Conservation (phyloP, 345 rosid genomes). For the Schrenkiella parvula region DNA sequence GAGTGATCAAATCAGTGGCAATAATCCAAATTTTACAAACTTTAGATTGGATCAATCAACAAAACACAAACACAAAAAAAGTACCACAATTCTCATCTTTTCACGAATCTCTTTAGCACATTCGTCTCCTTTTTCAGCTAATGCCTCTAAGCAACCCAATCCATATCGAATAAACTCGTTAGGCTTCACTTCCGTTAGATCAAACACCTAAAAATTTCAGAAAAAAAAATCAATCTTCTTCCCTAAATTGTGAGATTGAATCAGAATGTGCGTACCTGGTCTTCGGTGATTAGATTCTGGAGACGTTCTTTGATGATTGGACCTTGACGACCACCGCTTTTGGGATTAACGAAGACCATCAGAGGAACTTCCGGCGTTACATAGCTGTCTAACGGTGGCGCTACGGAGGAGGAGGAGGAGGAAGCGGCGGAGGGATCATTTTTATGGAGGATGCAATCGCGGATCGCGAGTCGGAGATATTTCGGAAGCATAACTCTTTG, state of each 20-base stretch:
- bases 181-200: constrained; percentile 76
- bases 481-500: constrained; percentile 54
- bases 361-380: constrained; percentile 61
- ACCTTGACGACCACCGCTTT: constrained; percentile 87
- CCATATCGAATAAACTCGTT: constrained; percentile 73
- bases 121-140: constrained; percentile 62
- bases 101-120: constrained; percentile 82
- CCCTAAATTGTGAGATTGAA: not conserved
- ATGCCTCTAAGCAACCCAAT: constrained; percentile 71
- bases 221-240: not conserved
- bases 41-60: not conserved
- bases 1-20: constrained; percentile 14
- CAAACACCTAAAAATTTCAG: constrained; percentile 54
- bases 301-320: constrained; percentile 66
- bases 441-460: constrained; percentile 50
- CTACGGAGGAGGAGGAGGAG: not conserved
- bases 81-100: constrained; percentile 79
- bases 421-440: constrained; percentile 33
- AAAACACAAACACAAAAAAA: not conserved
- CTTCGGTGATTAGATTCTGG: constrained; percentile 65
- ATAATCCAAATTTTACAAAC: not conserved
- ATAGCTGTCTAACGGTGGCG: not conserved
- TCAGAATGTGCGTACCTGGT: constrained; percentile 45
- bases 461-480: constrained; percentile 67
- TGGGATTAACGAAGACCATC: constrained; percentile 73